A percentile compares a stretch with the other conserved stretches of the same genome.
phyloP scores from a whole-genome alignment of 805 yeast species.

The Lachancea sp. region DNA sequence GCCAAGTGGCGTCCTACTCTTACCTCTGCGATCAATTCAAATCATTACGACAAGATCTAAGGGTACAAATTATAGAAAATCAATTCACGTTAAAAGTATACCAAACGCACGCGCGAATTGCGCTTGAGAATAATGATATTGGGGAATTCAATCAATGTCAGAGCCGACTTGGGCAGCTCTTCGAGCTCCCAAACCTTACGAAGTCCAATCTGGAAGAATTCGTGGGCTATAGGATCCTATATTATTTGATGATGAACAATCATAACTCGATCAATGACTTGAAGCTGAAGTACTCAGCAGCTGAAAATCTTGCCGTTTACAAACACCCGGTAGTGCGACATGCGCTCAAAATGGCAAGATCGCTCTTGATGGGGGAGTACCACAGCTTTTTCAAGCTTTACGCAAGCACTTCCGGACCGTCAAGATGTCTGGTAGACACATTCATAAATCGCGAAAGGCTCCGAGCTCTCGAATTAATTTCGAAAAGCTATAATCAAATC shows the following conservation, averaged over 20 bases:
- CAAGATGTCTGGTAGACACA: constrained; percentile 43
- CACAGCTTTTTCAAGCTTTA: constrained; percentile 44
- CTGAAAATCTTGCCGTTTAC: constrained; percentile 13
- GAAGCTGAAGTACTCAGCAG: constrained; percentile 9
- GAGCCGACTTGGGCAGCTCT: constrained; percentile 64
- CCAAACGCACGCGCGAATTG: constrained; percentile 81
- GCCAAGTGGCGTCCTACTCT: constrained; percentile 51
- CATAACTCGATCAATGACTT: constrained; percentile 27
- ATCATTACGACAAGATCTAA: constrained; percentile 86
- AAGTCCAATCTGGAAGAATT: constrained; percentile 51
- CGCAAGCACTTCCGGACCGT: constrained; percentile 36
- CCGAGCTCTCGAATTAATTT: constrained; percentile 47
- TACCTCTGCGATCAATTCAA: constrained; percentile 87
- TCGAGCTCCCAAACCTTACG: constrained; percentile 37
- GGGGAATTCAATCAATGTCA: constrained; percentile 97
- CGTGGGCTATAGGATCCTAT: constrained; percentile 63
- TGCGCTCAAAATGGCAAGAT: constrained; percentile 30
- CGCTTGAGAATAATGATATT: constrained; percentile 72
- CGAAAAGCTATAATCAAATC: constrained; percentile 50
- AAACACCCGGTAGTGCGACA: constrained; percentile 19
- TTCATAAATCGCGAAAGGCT: constrained; percentile 56
- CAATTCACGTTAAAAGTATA: constrained; percentile 74
- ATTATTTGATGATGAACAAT: constrained; percentile 69
- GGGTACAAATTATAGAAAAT: constrained; percentile 81
- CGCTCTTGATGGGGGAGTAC: constrained; percentile 42